phyloP scores from a whole-genome alignment of 225 moss, liverwort and hornwort genomes.

The Bryum argenteum region DNA sequence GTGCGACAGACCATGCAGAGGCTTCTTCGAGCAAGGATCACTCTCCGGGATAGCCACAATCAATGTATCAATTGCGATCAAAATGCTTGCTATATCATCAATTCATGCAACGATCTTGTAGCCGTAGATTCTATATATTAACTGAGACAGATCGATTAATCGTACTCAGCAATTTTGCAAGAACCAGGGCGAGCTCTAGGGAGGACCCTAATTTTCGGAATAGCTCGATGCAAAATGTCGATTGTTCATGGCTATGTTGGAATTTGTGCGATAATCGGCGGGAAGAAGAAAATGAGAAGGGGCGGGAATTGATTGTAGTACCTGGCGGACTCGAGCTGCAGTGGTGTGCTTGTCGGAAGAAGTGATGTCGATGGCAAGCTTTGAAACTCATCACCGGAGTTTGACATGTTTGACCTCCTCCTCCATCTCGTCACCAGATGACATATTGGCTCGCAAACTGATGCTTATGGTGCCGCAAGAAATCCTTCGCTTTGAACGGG shows the following conservation, averaged over 20 bases:
- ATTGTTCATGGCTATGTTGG: no score
- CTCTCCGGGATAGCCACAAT: no score
- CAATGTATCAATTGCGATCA: neutral
- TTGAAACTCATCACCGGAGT: constrained; percentile 41
- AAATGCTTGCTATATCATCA: neutral
- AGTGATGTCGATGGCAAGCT: constrained; percentile 57
- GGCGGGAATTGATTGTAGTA: neutral
- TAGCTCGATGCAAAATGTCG: neutral
- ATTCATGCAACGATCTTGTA: neutral
- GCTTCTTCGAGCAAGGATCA: no score
- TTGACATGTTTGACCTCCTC: constrained; percentile 37
- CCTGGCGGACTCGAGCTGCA: constrained; percentile 50
- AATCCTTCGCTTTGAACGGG: constrained; percentile 37
- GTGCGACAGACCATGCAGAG: no score
- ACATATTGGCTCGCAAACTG: constrained; percentile 23
- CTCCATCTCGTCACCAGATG: constrained; percentile 57
- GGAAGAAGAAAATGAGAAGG: neutral
- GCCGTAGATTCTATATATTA: no score
- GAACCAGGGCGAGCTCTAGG: neutral
- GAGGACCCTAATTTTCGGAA: neutral
- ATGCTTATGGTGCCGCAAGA: constrained; percentile 23
- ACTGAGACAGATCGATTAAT: no score
- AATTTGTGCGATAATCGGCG: neutral
- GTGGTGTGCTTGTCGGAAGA: constrained; percentile 31
- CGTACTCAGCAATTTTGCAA: no score